Percentiles rank a stretch among this genome's conserved stretches.
phyloP scores from a whole-genome alignment of 2,329 filamentous ascomycete species.

The Ophiostoma novo-ulmi region DNA sequence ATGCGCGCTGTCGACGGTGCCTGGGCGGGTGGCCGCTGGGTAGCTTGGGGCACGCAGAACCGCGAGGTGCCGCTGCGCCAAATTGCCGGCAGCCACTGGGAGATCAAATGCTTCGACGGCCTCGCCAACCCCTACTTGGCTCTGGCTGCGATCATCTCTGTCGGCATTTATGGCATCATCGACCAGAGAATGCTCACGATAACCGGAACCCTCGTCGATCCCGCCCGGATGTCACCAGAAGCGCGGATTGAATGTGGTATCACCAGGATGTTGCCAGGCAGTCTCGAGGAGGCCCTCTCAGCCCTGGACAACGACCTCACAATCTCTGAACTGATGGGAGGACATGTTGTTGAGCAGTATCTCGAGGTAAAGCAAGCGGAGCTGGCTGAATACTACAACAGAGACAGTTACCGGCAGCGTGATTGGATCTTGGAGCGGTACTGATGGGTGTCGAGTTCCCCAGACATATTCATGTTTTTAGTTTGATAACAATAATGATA shows the following conservation, averaged over 20 bases:
- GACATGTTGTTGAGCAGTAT: conserved; percentile 52
- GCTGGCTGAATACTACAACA: conserved; percentile 44
- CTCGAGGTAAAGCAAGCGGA: conserved; percentile 56
- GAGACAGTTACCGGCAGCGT: conserved; percentile 45
- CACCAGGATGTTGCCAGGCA: conserved; percentile 47
- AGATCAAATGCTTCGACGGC: conserved; percentile 71
- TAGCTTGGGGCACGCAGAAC: conserved; percentile 78
- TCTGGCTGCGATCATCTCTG: conserved; percentile 54
- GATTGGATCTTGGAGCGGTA: conserved; percentile 64
- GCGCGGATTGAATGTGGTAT: conserved; percentile 52
- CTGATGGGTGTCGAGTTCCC: conserved; percentile 31
- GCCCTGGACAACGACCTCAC: conserved; percentile 46
- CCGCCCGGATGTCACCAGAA: conserved; percentile 44
- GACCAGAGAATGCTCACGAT: conserved; percentile 41
- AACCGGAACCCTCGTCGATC: conserved; percentile 53
- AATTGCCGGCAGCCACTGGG: conserved; percentile 64
- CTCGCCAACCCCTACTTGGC: conserved; percentile 73
- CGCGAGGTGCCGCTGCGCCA: conserved; percentile 69
- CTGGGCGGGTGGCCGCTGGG: conserved; percentile 75
- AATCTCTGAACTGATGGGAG: conserved; percentile 44
- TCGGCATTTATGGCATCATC: conserved; percentile 53
- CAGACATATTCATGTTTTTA: background rate
- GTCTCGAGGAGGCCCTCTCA: conserved; percentile 50
- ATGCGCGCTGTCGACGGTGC: conserved; percentile 60
- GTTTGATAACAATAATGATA: too few relatives aligned